These are phyloP conservation scores for Malassezia cuniculi DNA, from an alignment of 1,284 basidiomycete genomes.

Conservation along the genomic window DNA sequence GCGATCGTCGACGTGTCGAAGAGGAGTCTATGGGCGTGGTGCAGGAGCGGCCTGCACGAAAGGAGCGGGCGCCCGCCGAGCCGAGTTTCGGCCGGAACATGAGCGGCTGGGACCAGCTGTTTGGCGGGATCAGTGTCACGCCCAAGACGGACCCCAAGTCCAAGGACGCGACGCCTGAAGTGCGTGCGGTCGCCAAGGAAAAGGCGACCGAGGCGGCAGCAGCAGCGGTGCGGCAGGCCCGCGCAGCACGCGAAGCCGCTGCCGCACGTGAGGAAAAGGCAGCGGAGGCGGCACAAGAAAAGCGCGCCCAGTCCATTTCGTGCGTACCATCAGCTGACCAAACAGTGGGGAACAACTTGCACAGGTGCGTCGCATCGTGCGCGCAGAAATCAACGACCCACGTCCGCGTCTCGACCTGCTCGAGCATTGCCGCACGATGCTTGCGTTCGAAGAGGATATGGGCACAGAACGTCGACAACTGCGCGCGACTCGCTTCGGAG, in stretches of 20 bases:
- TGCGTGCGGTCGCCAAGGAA: constrained; percentile 12
- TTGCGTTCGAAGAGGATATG: constrained; percentile 8
- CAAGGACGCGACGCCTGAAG: constrained; percentile 13
- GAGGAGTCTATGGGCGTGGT: background rate
- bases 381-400: constrained; percentile 1
- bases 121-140: constrained; percentile 9
- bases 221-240: background rate
- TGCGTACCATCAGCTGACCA: no score
- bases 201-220: background rate
- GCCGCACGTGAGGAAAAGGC: constrained; percentile 5
- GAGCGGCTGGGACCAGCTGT: constrained; percentile 16
- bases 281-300: background rate
- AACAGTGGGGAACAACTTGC: no score
- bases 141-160: constrained; percentile 1
- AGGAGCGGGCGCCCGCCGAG: no score
- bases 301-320: constrained; percentile 2
- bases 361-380: no score
- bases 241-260: background rate
- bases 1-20: no score
- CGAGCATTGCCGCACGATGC: constrained; percentile 2
- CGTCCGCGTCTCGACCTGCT: constrained; percentile 6
- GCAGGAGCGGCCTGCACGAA: background rate
- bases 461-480: constrained; percentile 7
- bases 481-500: constrained; percentile 13
- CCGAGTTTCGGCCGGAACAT: constrained; percentile 10